Evolutionary conservation across 768 basidiomycete genomes (phyloP).

Genomic region (Leccinellum rugosiceps): DNA sequence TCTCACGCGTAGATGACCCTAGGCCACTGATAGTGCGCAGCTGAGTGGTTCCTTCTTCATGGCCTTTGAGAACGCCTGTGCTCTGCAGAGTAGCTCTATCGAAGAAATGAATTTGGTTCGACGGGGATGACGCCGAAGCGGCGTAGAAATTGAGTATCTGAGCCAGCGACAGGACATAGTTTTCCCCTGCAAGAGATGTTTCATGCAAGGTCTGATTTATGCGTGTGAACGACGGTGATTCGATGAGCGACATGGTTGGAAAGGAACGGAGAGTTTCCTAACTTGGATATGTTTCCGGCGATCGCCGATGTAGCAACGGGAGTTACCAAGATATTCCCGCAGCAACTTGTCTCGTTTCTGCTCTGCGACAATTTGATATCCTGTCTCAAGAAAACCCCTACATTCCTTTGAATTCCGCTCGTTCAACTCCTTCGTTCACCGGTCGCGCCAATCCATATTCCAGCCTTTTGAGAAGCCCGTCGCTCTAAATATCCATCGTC

Average conservation of each 20-base stretch:
- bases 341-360: conserved; percentile 7
- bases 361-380: background rate
- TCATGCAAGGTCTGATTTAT: conserved; percentile 28
- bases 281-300: conserved; percentile 25
- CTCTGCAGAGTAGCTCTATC: conserved; percentile 54
- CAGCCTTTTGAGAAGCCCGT: conserved; percentile 4
- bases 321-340: conserved; percentile 5
- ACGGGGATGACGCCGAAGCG: conserved; percentile 57
- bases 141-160: conserved; percentile 52
- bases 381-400: conserved; percentile 11
- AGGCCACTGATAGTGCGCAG: conserved; percentile 45
- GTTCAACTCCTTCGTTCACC: conserved; percentile 11
- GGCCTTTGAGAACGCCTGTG: conserved; percentile 51
- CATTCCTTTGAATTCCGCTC: conserved; percentile 30
- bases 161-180: conserved; percentile 63
- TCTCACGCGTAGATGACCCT: conserved; percentile 39
- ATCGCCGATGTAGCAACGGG: conserved; percentile 11
- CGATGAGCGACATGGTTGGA: conserved; percentile 23
- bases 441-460: background rate
- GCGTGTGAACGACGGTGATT: conserved; percentile 20
- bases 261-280: conserved; percentile 19
- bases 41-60: conserved; percentile 54
- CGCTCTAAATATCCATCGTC: conserved; percentile 4
- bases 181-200: conserved; percentile 36
- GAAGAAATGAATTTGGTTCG: conserved; percentile 62